These are phyloP conservation scores for Tulasnella sp. DNA, from an alignment of 768 basidiomycete species.

Conservation along the genomic window DNA sequence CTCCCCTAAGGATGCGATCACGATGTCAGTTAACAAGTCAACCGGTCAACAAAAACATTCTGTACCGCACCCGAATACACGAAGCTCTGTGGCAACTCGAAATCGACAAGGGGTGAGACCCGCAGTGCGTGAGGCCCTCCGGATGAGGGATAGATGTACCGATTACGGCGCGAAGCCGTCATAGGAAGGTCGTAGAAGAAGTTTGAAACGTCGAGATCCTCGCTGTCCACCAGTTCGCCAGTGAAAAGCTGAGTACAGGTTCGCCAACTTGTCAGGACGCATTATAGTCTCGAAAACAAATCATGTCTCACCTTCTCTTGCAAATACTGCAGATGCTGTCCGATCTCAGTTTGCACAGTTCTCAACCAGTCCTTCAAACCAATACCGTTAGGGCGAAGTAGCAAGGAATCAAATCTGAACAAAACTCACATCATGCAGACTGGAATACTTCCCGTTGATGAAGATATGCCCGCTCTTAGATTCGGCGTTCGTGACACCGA, in stretches of 20 bases:
- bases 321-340: slow-evolving; percentile 50
- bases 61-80: neutral
- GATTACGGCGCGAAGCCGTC: slow-evolving; percentile 59
- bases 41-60: neutral
- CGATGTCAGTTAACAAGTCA: neutral
- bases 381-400: too few species aligned
- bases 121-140: slow-evolving; percentile 29
- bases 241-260: slow-evolving; percentile 42
- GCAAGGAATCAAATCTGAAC: too few species aligned
- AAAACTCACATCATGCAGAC: slow-evolving; percentile 52
- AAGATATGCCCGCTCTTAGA: slow-evolving; percentile 53
- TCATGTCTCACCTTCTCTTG: slow-evolving; percentile 54
- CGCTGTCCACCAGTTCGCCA: slow-evolving; percentile 38
- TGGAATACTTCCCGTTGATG: slow-evolving; percentile 76
- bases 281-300: neutral
- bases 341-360: slow-evolving; percentile 50
- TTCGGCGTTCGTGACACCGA: slow-evolving; percentile 37
- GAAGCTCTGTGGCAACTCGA: neutral
- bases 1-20: neutral
- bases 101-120: neutral
- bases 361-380: slow-evolving; percentile 52
- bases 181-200: slow-evolving; percentile 89
- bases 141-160: slow-evolving; percentile 51
- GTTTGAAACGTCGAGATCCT: slow-evolving; percentile 46
- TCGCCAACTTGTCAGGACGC: slow-evolving; percentile 28